Percentiles rank a stretch among this genome's conserved stretches.
Evolutionary conservation across 1,284 basidiomycete species (phyloP).

Genomic region (Mycena sp.): DNA sequence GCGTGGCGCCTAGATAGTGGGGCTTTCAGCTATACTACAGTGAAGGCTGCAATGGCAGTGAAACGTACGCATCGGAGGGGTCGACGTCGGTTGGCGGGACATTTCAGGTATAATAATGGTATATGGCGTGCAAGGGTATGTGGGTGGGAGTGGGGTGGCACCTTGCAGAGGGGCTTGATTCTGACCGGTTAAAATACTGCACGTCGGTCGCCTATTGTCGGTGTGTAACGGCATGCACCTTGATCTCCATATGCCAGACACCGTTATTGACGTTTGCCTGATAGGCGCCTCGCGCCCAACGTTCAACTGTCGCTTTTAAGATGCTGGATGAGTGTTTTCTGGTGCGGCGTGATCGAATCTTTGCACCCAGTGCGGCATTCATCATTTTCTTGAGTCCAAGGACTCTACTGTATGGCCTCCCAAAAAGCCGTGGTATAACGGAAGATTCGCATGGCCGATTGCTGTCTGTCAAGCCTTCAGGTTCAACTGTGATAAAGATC

Average conservation of each 20-base stretch:
- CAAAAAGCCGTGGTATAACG: not conserved
- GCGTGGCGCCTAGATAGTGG: not conserved
- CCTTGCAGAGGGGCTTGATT: no score
- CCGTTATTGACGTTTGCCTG: constrained; percentile 14
- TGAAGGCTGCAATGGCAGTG: not conserved
- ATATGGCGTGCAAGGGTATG: constrained; percentile 4
- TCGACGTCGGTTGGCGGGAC: not conserved
- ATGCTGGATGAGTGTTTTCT: not conserved
- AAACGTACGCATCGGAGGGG: not conserved
- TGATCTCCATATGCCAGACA: constrained; percentile 11
- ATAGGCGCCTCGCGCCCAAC: constrained; percentile 12
- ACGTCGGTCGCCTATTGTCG: not conserved
- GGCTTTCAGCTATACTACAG: not conserved
- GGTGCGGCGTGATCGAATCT: not conserved
- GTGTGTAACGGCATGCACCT: constrained; percentile 12
- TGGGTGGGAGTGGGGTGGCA: not conserved
- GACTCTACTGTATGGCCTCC: no score
- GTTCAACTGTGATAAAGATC: no score
- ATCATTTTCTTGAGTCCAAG: no score
- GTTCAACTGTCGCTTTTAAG: constrained; percentile 16
- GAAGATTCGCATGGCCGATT: constrained; percentile 8
- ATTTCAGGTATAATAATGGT: constrained; percentile 13
- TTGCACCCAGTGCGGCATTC: no score
- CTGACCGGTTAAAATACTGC: constrained; percentile 10
- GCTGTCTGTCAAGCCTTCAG: no score